Evolutionary conservation across 164 flowering plant genomes (phyloP), one percentile per base, ranked within the genome.

Genomic region (Berberis thunbergii): DNA sequence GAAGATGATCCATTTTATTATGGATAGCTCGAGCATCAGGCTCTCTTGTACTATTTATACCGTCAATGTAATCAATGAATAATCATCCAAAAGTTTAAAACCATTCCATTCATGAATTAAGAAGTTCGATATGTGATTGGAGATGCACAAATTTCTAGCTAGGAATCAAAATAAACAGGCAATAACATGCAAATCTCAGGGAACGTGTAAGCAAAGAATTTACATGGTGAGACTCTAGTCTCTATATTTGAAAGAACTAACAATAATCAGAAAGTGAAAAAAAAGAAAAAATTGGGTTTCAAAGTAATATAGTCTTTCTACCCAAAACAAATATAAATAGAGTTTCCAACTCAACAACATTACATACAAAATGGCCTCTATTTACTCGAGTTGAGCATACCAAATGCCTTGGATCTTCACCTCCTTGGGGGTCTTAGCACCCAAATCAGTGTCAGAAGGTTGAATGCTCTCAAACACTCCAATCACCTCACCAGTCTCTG

Each of bases 371-470:
- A 12, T 39, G 10, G n/a, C 6, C 3, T 7, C 72, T 79, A 81
- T 26, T 52, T 40, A 76, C 44, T 89, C 98, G 41, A 93, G 93
- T 81, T 93, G 97, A 39, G 89, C 98, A 66, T 93, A 93, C 98
- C 98, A 93, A 66, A 93, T 59, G 7, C 97, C 98, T 66, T 84
- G 89, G 74, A 93, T 93, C 80, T 93, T 90, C 41, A 93, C 98
- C 45, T 93, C 98, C 77, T 93, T 93, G 1, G 98, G 94, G 41
- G 71, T 72, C 76, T 93, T 93, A 0, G 98, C 85, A 0, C 98
- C 98, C 86, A 93, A 83, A 71, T 93, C 97, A 49, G 98, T 93
- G 59, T 93, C 98, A 5, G 97, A 90, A 0, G 97, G 97, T 86
- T 93, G 98, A 54, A 87, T 1, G 67, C 96, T 93, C 81, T 93